Percentiles rank a stretch among this genome's conserved stretches.
phyloP scores from a whole-genome alignment of 345 rosid species.

The Turritis glabra region DNA sequence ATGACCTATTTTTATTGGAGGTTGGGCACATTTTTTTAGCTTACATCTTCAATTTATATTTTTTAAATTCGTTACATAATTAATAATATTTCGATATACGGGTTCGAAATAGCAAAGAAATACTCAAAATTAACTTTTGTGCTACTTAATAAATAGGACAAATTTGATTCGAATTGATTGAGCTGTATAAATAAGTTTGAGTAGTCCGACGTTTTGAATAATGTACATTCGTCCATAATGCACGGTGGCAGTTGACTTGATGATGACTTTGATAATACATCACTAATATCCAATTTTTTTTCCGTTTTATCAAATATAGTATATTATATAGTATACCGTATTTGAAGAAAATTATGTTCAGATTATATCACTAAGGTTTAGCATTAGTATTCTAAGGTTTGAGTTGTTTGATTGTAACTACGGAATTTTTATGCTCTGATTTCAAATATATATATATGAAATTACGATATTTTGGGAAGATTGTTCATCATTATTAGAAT shows the following conservation, averaged over 20 bases:
- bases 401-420: background rate
- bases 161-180: constrained; percentile 3
- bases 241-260: constrained; percentile 43
- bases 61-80: background rate
- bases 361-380: background rate
- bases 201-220: constrained; percentile 35
- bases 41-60: background rate
- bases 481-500: no score
- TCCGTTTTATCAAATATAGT: background rate
- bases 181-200: constrained; percentile 17
- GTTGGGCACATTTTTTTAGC: constrained; percentile 17
- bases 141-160: constrained; percentile 8
- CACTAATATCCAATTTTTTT: no score
- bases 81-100: background rate
- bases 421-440: background rate
- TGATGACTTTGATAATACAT: constrained; percentile 18
- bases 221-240: constrained; percentile 32
- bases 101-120: constrained; percentile 6
- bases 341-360: background rate
- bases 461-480: no score
- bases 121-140: background rate
- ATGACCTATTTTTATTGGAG: constrained; percentile 30
- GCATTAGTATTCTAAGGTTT: background rate
- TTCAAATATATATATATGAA: background rate
- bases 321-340: no score